A percentile compares a stretch with the other conserved stretches of the same genome.
Conservation (phyloP, 495 filamentous ascomycete genomes). For the Evernia prunastri region DNA sequence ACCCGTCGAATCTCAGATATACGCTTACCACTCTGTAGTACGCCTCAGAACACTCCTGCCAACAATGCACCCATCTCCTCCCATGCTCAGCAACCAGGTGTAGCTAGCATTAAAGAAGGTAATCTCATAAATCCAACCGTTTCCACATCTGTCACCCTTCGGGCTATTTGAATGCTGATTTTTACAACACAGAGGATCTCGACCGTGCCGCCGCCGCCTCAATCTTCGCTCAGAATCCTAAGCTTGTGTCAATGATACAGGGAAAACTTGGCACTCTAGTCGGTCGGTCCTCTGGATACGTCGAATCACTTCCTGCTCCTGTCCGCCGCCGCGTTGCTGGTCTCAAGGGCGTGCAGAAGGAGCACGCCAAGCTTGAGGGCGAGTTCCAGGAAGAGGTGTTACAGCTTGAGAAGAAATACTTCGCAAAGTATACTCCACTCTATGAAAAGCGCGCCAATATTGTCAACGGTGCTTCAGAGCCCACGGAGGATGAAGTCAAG, state of each 20-base stretch:
- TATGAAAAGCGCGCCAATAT: constrained; percentile 93
- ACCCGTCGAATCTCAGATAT: background rate
- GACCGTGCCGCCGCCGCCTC: constrained; percentile 81
- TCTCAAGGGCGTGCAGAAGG: constrained; percentile 96
- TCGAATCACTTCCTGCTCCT: constrained; percentile 81
- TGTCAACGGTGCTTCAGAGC: constrained; percentile 81
- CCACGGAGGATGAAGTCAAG: constrained; percentile 76
- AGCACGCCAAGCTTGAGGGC: constrained; percentile 94
- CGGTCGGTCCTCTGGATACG: constrained; percentile 92
- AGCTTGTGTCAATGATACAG: constrained; percentile 92
- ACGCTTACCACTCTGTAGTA: constrained; percentile 45
- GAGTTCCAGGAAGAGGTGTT: constrained; percentile 98
- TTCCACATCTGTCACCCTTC: background rate
- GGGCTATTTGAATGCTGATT: constrained; percentile 18
- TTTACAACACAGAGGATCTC: constrained; percentile 62
- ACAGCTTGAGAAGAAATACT: constrained; percentile 98
- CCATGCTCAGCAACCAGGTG: constrained; percentile 89
- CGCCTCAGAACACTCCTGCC: constrained; percentile 92
- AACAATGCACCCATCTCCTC: constrained; percentile 96
- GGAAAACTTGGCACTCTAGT: constrained; percentile 90
- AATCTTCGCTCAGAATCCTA: constrained; percentile 89
- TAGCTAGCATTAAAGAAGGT: constrained; percentile 98
- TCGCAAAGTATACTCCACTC: constrained; percentile 94
- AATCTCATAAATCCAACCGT: constrained; percentile 22
- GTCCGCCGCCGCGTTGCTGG: constrained; percentile 92